Conservation (phyloP, 805 yeast species). For the Yamadazyma akitaensis region DNA sequence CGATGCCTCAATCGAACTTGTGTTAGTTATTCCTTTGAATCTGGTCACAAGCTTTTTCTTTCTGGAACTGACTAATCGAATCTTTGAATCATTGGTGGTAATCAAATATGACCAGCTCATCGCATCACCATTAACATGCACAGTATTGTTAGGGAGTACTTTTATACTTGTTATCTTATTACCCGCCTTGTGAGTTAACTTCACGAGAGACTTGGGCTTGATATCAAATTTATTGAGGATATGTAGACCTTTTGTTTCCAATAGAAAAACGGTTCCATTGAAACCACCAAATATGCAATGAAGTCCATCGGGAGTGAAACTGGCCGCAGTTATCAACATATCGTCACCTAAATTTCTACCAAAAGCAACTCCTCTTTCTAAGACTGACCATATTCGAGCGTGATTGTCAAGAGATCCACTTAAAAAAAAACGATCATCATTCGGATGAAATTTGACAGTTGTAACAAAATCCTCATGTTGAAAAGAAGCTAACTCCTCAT, state of each 20-base stretch:
- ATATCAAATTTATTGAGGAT: constrained; percentile 31
- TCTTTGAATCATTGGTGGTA: constrained; percentile 78
- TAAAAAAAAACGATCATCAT: constrained; percentile 81
- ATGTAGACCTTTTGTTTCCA: constrained; percentile 64
- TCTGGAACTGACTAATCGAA: constrained; percentile 60
- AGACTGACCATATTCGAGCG: constrained; percentile 78
- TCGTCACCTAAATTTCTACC: constrained; percentile 51
- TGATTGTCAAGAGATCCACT: constrained; percentile 78
- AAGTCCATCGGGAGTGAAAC: constrained; percentile 64
- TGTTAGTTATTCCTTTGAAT: constrained; percentile 71
- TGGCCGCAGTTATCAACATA: constrained; percentile 70
- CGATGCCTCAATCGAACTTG: constrained; percentile 66
- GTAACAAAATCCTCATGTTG: constrained; percentile 81
- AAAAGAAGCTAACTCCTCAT: constrained; percentile 59
- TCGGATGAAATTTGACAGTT: constrained; percentile 73
- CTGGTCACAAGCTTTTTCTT: constrained; percentile 57
- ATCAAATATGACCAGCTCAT: constrained; percentile 44
- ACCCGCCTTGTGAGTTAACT: constrained; percentile 21
- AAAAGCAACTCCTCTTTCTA: constrained; percentile 65
- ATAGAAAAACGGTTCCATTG: constrained; percentile 60
- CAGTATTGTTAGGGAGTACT: constrained; percentile 32
- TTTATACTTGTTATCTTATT: constrained; percentile 74
- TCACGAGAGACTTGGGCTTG: constrained; percentile 22
- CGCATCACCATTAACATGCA: constrained; percentile 10
- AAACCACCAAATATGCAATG: constrained; percentile 72